phyloP scores from a whole-genome alignment of 208 protist species.

The Acanthamoeba lenticulata region DNA sequence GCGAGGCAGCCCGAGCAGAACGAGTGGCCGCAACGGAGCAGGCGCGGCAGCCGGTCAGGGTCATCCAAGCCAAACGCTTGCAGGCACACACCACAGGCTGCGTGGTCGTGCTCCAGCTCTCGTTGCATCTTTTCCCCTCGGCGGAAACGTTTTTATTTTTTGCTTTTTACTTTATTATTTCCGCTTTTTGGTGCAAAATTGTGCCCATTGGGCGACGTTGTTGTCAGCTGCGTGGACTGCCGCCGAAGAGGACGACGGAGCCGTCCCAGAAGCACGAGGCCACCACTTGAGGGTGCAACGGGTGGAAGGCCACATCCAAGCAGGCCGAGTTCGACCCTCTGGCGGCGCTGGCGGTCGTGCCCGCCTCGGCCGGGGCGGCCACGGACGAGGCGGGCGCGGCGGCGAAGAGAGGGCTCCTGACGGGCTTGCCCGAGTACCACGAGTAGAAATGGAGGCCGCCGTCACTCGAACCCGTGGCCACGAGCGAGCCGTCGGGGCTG shows the following conservation, averaged over 20 bases:
- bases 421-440: background rate
- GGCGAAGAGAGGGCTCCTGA: background rate
- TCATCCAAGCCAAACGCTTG: no score
- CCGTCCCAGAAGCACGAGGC: conserved; percentile 19
- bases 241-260: background rate
- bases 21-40: no score
- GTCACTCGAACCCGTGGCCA: background rate
- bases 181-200: background rate
- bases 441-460: background rate
- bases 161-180: no score
- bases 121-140: background rate
- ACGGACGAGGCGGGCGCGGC: background rate
- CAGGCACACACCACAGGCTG: no score
- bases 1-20: no score
- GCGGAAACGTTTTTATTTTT: no score
- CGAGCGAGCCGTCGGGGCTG: conserved; percentile 18
- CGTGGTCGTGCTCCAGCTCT: background rate
- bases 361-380: background rate
- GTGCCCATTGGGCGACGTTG: background rate
- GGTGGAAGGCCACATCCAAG: background rate
- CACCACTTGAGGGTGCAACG: background rate
- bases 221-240: background rate
- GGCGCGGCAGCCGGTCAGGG: no score
- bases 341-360: background rate
- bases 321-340: background rate